These are phyloP conservation scores for Sporothrix variecibatus DNA, from an alignment of 2,329 filamentous ascomycete species.

Conservation along the genomic window DNA sequence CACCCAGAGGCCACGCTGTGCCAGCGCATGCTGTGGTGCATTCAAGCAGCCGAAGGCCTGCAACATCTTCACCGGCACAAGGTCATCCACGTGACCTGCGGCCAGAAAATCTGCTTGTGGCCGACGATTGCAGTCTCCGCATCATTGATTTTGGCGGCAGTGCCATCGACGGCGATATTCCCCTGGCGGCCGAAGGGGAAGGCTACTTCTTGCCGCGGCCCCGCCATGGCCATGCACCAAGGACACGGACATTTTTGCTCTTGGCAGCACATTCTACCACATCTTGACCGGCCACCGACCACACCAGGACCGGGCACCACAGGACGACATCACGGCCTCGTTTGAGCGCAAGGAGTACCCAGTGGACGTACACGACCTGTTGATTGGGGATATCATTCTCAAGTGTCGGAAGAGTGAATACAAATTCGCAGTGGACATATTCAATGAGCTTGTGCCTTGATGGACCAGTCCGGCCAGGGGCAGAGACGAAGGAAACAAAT, in stretches of 20 bases:
- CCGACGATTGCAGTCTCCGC: background rate
- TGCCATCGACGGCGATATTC: background rate
- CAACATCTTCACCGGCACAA: background rate
- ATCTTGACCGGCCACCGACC: conserved; percentile 4
- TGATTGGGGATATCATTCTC: conserved; percentile 1
- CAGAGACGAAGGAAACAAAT: background rate
- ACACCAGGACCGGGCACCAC: background rate
- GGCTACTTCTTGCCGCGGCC: background rate
- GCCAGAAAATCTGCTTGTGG: background rate
- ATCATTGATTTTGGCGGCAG: conserved; percentile 16
- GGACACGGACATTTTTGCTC: conserved; percentile 8
- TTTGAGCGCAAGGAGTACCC: conserved; percentile 9
- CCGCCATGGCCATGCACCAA: background rate
- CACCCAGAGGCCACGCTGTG: background rate
- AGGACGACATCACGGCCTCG: background rate
- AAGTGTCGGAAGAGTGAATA: conserved; percentile 10
- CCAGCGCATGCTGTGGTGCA: conserved; percentile 10
- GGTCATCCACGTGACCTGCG: conserved; percentile 1
- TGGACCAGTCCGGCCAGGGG: background rate
- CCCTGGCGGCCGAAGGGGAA: background rate
- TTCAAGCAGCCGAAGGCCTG: background rate
- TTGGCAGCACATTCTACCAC: conserved; percentile 12
- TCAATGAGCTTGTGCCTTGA: background rate
- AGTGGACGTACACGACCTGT: background rate
- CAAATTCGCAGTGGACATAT: background rate